Evolutionary conservation across 83 land plant species (phyloP).

Genomic region (Picea abies): DNA sequence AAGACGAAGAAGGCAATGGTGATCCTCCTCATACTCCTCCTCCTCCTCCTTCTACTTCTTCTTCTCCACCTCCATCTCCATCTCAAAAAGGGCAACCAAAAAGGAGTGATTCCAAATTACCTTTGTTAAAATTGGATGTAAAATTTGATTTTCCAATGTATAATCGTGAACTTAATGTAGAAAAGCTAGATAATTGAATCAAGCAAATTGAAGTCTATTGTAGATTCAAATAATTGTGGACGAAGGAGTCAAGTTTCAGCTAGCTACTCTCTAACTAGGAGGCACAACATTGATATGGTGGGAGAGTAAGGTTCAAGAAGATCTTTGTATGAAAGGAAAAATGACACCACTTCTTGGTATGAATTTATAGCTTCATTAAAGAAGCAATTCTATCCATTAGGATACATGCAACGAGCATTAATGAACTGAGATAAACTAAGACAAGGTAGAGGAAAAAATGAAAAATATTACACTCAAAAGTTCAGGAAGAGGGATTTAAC

Average conservation of each 20-base stretch:
- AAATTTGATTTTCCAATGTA: too few species aligned
- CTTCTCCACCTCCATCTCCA: too few species aligned
- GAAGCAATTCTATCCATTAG: neutral
- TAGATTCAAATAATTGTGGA: neutral
- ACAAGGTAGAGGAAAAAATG: neutral
- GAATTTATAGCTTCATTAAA: neutral
- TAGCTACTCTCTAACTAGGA: neutral
- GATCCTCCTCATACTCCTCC: too few species aligned
- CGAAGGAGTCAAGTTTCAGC: neutral
- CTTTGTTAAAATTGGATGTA: too few species aligned
- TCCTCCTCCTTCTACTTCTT: too few species aligned
- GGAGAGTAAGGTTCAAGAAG: neutral
- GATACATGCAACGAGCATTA: neutral
- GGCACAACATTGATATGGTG: neutral
- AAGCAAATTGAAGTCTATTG: too few species aligned
- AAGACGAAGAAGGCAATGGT: too few species aligned
- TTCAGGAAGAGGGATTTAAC: neutral
- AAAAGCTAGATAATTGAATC: too few species aligned
- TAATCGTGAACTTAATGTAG: too few species aligned
- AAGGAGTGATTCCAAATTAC: too few species aligned
- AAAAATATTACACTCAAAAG: neutral
- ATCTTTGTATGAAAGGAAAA: neutral
- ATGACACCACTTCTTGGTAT: neutral
- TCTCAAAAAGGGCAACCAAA: too few species aligned
- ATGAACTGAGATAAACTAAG: neutral